Percentiles rank a stretch among this genome's conserved stretches.
Evolutionary conservation across 495 filamentous ascomycete species (phyloP).

Genomic region (Neurospora sp.): DNA sequence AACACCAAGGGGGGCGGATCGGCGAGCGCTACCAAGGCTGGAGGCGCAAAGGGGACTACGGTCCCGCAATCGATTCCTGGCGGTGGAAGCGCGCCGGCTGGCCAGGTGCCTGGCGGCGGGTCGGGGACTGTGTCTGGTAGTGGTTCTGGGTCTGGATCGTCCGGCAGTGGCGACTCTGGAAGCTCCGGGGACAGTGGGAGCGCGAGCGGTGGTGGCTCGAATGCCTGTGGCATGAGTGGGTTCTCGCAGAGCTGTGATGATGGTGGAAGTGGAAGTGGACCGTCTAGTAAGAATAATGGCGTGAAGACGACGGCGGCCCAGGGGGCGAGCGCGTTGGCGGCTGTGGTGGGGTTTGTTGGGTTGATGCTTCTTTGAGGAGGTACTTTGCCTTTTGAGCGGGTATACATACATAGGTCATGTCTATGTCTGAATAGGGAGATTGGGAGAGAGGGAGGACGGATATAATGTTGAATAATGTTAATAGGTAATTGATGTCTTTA

Average conservation of each 20-base stretch:
- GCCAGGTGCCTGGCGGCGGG: constrained; percentile 17
- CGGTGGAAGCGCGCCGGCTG: constrained; percentile 21
- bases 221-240: constrained; percentile 14
- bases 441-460: background rate
- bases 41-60: constrained; percentile 9
- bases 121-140: constrained; percentile 3
- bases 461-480: background rate
- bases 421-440: background rate
- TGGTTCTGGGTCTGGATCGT: constrained; percentile 2
- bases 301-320: background rate
- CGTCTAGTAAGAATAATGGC: background rate
- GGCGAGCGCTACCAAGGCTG: constrained; percentile 1
- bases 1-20: constrained; percentile 19
- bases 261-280: background rate
- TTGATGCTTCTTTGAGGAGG: background rate
- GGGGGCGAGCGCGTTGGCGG: constrained; percentile 6
- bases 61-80: constrained; percentile 24
- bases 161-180: constrained; percentile 1
- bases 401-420: background rate
- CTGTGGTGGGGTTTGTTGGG: background rate
- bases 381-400: background rate
- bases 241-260: constrained; percentile 14
- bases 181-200: constrained; percentile 7
- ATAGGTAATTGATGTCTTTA: background rate
- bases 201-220: background rate